phyloP scores from a whole-genome alignment of 2,329 filamentous ascomycete species.

The Chaetomiaceae sp. region DNA sequence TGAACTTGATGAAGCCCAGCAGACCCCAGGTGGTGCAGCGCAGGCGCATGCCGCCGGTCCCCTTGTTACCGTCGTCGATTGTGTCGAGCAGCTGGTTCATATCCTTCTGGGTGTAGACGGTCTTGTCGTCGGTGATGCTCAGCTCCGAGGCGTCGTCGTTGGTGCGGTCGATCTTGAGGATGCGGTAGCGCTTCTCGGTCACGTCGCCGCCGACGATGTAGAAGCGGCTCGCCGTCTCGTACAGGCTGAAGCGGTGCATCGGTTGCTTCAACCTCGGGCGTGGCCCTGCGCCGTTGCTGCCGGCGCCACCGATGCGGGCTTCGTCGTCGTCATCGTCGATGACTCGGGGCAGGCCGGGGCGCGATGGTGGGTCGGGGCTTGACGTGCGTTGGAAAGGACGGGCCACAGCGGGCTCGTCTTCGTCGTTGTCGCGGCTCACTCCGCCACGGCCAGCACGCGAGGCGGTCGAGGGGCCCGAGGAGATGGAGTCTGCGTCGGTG shows the following conservation, averaged over 20 bases:
- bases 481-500: constrained; percentile 33
- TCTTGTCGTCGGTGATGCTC: constrained; percentile 87
- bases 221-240: constrained; percentile 89
- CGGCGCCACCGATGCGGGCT: constrained; percentile 26
- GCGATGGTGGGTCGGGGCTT: constrained; percentile 43
- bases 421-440: constrained; percentile 46
- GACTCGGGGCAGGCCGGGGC: constrained; percentile 20
- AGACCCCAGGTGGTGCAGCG: constrained; percentile 91
- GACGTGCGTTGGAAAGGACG: constrained; percentile 53
- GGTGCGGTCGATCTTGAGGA: constrained; percentile 92
- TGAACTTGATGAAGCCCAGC: constrained; percentile 92
- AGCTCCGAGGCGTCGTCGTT: constrained; percentile 68
- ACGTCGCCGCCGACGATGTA: constrained; percentile 93
- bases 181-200: constrained; percentile 80
- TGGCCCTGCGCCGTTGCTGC: constrained; percentile 15
- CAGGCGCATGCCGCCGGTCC: constrained; percentile 81
- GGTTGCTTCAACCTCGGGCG: constrained; percentile 44
- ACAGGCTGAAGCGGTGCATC: constrained; percentile 97
- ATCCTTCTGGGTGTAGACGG: constrained; percentile 85
- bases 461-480: constrained; percentile 18
- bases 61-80: constrained; percentile 91
- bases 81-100: constrained; percentile 91
- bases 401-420: constrained; percentile 54
- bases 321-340: constrained; percentile 31
- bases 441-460: constrained; percentile 17